A percentile compares a stretch with the other conserved stretches of the same genome.
These are phyloP conservation scores for Camelina sativa DNA, from an alignment of 345 rosid species.

Conservation along the genomic window DNA sequence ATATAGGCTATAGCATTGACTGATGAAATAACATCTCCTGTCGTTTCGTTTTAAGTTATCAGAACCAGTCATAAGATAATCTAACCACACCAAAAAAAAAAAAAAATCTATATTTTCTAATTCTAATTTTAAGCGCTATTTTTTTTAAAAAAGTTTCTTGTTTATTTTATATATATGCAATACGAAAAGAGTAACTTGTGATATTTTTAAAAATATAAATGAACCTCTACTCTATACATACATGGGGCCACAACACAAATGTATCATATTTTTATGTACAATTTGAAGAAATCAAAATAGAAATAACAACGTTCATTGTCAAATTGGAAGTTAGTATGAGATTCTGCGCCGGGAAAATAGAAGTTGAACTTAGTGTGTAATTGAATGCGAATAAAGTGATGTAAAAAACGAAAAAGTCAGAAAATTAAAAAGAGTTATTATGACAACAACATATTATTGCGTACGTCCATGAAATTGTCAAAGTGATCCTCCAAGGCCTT, in stretches of 20 bases:
- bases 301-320: neutral
- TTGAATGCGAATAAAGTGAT: constrained; percentile 25
- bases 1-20: neutral
- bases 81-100: neutral
- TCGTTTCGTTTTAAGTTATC: neutral
- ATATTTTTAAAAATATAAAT: neutral
- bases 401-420: constrained; percentile 12
- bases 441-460: constrained; percentile 11
- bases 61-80: neutral
- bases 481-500: constrained; percentile 12
- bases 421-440: constrained; percentile 8
- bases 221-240: neutral
- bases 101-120: neutral
- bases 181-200: neutral
- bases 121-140: too few species aligned
- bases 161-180: neutral
- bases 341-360: constrained; percentile 20
- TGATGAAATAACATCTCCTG: neutral
- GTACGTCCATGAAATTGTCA: constrained; percentile 31
- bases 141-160: too few species aligned
- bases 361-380: constrained; percentile 2
- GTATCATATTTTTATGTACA: neutral
- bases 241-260: neutral
- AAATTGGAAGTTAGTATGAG: neutral
- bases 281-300: neutral